Evolutionary conservation across 257 asterid species (phyloP).

Genomic region (Petunia secreta): DNA sequence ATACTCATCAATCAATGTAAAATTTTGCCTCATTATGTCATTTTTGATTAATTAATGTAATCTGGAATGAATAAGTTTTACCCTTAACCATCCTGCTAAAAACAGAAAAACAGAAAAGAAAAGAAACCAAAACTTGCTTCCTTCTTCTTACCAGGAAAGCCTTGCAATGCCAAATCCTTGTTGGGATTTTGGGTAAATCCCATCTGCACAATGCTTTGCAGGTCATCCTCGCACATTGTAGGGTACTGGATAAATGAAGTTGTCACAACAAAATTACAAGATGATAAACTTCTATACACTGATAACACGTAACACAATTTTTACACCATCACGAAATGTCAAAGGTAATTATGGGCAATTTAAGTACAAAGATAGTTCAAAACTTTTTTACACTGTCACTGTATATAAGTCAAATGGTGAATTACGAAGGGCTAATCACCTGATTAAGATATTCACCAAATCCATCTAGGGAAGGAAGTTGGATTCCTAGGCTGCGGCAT

Average conservation of each 20-base stretch:
- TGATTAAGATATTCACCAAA: conserved; percentile 54
- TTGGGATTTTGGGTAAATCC: conserved; percentile 58
- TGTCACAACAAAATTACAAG: conserved; percentile 1
- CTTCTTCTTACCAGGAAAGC: conserved; percentile 57
- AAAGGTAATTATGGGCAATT: no score
- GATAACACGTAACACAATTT: no score
- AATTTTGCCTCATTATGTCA: no score
- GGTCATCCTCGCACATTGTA: conserved; percentile 70
- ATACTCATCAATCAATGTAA: neutral
- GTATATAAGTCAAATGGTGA: neutral
- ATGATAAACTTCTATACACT: neutral
- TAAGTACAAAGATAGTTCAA: neutral
- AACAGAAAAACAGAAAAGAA: neutral
- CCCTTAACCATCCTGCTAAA: neutral
- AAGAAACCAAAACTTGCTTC: neutral
- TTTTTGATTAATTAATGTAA: no score
- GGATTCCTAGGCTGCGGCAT: conserved; percentile 53
- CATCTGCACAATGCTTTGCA: conserved; percentile 91
- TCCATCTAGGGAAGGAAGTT: conserved; percentile 55
- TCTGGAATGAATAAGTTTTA: no score
- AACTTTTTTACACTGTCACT: neutral
- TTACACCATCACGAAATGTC: no score
- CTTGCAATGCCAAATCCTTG: conserved; percentile 33
- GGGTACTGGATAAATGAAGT: conserved; percentile 54
- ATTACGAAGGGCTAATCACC: conserved; percentile 41